A percentile compares a stretch with the other conserved stretches of the same genome.
Evolutionary conservation across 805 yeast species (phyloP).

Genomic region (Candida tallmaniae): DNA sequence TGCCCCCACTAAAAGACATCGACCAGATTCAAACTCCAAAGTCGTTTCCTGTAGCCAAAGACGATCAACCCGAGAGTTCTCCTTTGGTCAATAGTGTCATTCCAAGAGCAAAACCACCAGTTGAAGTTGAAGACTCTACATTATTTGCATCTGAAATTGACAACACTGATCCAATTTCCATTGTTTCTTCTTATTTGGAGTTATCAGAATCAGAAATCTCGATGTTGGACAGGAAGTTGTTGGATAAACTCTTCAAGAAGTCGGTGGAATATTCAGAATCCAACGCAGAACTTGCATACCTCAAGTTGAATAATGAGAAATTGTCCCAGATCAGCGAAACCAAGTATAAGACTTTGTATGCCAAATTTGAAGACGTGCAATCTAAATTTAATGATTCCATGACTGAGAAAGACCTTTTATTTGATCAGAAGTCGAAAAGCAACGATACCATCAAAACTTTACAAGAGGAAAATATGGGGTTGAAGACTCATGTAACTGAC

Average conservation of each 20-base stretch:
- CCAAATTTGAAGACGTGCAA: constrained; percentile 17
- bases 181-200: constrained; percentile 24
- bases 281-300: constrained; percentile 25
- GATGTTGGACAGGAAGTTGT: constrained; percentile 10
- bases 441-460: constrained; percentile 12
- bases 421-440: constrained; percentile 15
- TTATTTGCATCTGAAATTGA: not conserved
- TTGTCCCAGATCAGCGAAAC: constrained; percentile 21
- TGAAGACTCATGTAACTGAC: constrained; percentile 14
- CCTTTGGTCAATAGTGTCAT: constrained; percentile 11
- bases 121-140: constrained; percentile 5
- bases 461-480: constrained; percentile 11
- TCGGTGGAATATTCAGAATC: constrained; percentile 26
- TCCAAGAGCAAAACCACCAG: constrained; percentile 7
- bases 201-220: constrained; percentile 17
- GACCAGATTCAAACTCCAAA: constrained; percentile 39
- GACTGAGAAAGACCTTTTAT: constrained; percentile 19
- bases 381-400: constrained; percentile 16
- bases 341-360: constrained; percentile 18
- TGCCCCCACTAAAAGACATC: constrained; percentile 41
- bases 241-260: constrained; percentile 20
- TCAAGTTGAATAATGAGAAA: constrained; percentile 34
- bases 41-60: constrained; percentile 37
- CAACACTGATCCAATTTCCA: constrained; percentile 11
- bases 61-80: constrained; percentile 19